phyloP scores from a whole-genome alignment of 169 alveolate species.

The Plasmodium falciparum region DNA sequence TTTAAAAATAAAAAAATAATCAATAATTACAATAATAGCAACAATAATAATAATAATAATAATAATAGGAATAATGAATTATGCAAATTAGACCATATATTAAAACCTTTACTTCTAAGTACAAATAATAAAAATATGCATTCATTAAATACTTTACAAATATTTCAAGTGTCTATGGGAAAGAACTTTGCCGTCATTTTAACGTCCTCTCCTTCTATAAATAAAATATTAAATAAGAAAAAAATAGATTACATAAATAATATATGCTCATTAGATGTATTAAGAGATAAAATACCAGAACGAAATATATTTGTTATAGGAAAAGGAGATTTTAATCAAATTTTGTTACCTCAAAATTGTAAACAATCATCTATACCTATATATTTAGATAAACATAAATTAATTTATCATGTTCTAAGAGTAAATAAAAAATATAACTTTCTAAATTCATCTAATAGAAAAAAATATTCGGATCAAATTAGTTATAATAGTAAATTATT shows the following conservation, averaged over 20 bases:
- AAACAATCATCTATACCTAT: constrained; percentile 35
- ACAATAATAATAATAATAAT: background rate
- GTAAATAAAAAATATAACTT: constrained; percentile 50
- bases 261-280: constrained; percentile 35
- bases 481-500: constrained; percentile 25
- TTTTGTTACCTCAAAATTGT: constrained; percentile 34
- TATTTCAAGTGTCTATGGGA: constrained; percentile 56
- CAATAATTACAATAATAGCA: too few relatives aligned
- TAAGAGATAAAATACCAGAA: constrained; percentile 54
- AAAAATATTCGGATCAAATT: constrained; percentile 60
- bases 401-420: constrained; percentile 32
- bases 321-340: constrained; percentile 22
- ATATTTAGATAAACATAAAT: constrained; percentile 35
- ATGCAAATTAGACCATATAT: constrained; percentile 4
- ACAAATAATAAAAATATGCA: constrained; percentile 3
- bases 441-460: constrained; percentile 31
- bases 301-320: constrained; percentile 57
- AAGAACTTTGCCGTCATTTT: constrained; percentile 40
- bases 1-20: too few relatives aligned
- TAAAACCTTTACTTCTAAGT: constrained; percentile 32
- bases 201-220: constrained; percentile 65
- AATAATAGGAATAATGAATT: background rate
- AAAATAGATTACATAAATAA: constrained; percentile 62
- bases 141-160: constrained; percentile 22
- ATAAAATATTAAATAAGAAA: constrained; percentile 56